Conservation (phyloP, 305 asterid species). For the Fraxinus greggii region DNA sequence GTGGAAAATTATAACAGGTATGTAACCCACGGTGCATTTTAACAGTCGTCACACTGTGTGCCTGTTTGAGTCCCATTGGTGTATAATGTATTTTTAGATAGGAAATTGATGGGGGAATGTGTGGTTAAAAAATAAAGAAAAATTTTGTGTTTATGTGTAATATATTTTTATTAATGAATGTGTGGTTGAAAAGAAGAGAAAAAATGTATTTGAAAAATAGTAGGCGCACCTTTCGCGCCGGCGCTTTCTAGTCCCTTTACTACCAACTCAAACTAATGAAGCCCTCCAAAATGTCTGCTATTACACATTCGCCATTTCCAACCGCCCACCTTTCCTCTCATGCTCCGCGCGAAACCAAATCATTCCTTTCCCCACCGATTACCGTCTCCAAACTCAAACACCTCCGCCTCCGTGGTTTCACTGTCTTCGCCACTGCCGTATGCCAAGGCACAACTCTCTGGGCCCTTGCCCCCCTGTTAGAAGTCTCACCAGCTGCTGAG, state of each 20-base stretch:
- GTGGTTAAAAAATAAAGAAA: too few relatives aligned
- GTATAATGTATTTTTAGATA: too few relatives aligned
- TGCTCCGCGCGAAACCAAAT: slow-evolving; percentile 47
- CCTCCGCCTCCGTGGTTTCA: slow-evolving; percentile 41
- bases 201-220: too few relatives aligned
- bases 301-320: slow-evolving; percentile 35
- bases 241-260: slow-evolving; percentile 42
- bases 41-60: background rate
- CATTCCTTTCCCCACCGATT: slow-evolving; percentile 47
- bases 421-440: slow-evolving; percentile 54
- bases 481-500: slow-evolving; percentile 67
- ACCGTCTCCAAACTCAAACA: slow-evolving; percentile 43
- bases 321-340: slow-evolving; percentile 39
- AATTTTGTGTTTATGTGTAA: too few relatives aligned
- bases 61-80: too few relatives aligned
- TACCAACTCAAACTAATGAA: slow-evolving; percentile 19
- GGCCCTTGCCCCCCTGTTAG: slow-evolving; percentile 50
- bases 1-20: slow-evolving; percentile 22
- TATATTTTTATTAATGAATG: too few relatives aligned
- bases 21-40: slow-evolving; percentile 10
- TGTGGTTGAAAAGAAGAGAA: too few relatives aligned
- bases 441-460: slow-evolving; percentile 52
- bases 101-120: too few relatives aligned
- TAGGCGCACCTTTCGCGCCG: slow-evolving; percentile 38
- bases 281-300: slow-evolving; percentile 46